Percentiles rank a stretch among this genome's conserved stretches.
phyloP scores from a whole-genome alignment of 2,329 filamentous ascomycete species.

The Cladosporium sp. region DNA sequence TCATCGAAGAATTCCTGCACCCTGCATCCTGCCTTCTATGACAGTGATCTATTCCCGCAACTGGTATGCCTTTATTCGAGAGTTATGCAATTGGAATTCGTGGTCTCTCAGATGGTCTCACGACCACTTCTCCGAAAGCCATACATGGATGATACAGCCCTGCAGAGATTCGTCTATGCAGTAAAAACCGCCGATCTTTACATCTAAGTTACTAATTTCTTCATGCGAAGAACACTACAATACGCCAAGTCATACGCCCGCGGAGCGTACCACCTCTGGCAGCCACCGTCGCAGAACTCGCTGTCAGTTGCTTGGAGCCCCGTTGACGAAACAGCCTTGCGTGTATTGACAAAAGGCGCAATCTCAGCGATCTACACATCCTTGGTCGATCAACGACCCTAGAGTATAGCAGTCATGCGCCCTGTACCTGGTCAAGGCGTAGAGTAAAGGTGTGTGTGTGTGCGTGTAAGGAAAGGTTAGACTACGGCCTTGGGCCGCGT shows the following conservation, averaged over 20 bases:
- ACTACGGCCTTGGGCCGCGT: too few species aligned
- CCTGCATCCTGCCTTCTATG: too few species aligned
- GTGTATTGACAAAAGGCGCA: neutral
- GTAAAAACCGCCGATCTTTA: neutral
- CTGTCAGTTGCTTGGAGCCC: neutral
- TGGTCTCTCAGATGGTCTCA: neutral
- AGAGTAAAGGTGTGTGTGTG: neutral
- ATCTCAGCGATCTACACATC: neutral
- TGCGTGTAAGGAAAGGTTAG: neutral
- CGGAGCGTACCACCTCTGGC: neutral
- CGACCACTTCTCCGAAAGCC: neutral
- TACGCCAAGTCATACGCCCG: neutral
- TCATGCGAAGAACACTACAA: neutral
- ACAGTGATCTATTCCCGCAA: too few species aligned
- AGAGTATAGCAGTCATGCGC: neutral
- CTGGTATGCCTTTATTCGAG: too few species aligned
- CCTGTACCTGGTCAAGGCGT: neutral
- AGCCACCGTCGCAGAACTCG: neutral
- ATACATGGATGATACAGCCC: neutral
- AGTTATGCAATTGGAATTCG: neutral
- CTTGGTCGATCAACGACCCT: neutral
- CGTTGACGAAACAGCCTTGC: neutral
- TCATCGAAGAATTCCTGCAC: neutral
- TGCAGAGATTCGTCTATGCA: neutral
- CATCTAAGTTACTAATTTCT: neutral